phyloP scores from a whole-genome alignment of 192 early-diverging fungal genomes.

The Cladochytrium replicatum region DNA sequence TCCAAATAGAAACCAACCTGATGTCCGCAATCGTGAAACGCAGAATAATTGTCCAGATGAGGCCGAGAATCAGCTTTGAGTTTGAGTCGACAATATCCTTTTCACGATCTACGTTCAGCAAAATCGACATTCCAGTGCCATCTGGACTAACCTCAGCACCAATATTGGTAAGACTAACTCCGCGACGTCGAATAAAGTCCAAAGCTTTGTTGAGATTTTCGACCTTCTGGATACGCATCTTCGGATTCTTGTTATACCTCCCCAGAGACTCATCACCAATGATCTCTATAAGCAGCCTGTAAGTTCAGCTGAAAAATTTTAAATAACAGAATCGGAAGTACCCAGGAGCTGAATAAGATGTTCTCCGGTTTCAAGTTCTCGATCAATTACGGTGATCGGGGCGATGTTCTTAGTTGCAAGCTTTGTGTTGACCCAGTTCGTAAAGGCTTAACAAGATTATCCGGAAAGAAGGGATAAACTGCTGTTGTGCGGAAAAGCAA shows the following conservation, averaged over 20 bases:
- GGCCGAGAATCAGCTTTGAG: slow-evolving; percentile 82
- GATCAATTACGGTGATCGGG: slow-evolving; percentile 32
- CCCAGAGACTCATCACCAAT: slow-evolving; percentile 85
- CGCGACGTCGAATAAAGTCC: slow-evolving; percentile 80
- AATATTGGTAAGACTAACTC: slow-evolving; percentile 87
- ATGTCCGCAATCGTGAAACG: slow-evolving; percentile 94
- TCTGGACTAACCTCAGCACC: slow-evolving; percentile 90
- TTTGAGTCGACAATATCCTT: slow-evolving; percentile 89
- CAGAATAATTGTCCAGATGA: slow-evolving; percentile 97
- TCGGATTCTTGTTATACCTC: slow-evolving; percentile 77
- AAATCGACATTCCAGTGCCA: background rate
- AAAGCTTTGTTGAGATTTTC: slow-evolving; percentile 93
- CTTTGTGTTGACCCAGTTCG: slow-evolving; percentile 58
- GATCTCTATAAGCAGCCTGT: slow-evolving; percentile 73
- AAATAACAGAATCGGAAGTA: slow-evolving; percentile 12
- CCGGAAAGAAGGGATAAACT: background rate
- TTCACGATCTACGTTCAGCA: background rate
- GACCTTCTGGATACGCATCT: slow-evolving; percentile 86
- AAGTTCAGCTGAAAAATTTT: slow-evolving; percentile 5
- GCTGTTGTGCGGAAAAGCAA: background rate
- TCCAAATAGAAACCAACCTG: slow-evolving; percentile 31
- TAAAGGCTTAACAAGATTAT: slow-evolving; percentile 44
- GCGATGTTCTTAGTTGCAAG: slow-evolving; percentile 20
- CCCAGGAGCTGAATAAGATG: slow-evolving; percentile 59
- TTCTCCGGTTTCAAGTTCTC: slow-evolving; percentile 55